Base-by-base conservation (phyloP, 441 rosid genomes). In the Populus hybrid region DNA sequence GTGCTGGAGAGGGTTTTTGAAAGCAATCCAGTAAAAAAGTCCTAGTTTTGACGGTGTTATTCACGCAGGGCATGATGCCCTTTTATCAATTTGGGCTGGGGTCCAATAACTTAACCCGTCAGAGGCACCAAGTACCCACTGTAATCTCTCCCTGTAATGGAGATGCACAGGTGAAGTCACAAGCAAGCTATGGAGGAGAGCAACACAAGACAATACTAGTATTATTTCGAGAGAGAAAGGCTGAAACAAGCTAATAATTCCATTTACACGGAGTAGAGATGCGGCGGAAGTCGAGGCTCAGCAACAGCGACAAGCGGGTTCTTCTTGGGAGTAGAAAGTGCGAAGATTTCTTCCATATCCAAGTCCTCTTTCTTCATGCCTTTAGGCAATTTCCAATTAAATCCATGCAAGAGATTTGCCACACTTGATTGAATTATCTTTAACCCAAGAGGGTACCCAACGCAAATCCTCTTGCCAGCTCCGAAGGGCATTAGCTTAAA, bases 331-430 rank as follows among this genome's bases (percentile, higher is more conserved):
- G 91, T 88, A 2, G 90, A 83, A 11, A 90, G 89, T 8, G 91
- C 94, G 68, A 82, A 90, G 35, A 84, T 79, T 65, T 90, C 92
- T 66, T 86, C 91, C 94, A 90, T 90, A 38, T 84, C 83, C 76
- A 90, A 64, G 1, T 90, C 86, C 16, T 80, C 78, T 68, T 74
- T 75, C 69, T 80, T 64, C 86, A 71, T 77, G 29, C 76, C 84
- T 16, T 18, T 9, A 1, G 87, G 88, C 71, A 83, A 21, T 75
- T 82, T 68, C 88, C 88, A 87, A 16, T 82, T 73, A 65, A 85
- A 87, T 29, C 83, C 77, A 65, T 80, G 82, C 42, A 85, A 63
- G 16, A 87, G 77, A 81, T 85, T 85, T n/a, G 86, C 84, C 29
- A 87, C 73, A 11, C 75, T 77, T 11, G 79, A 12, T 75, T 82